These are phyloP conservation scores for Aspergillus coremiiformis DNA, from an alignment of 495 filamentous ascomycete genomes.

Conservation along the genomic window DNA sequence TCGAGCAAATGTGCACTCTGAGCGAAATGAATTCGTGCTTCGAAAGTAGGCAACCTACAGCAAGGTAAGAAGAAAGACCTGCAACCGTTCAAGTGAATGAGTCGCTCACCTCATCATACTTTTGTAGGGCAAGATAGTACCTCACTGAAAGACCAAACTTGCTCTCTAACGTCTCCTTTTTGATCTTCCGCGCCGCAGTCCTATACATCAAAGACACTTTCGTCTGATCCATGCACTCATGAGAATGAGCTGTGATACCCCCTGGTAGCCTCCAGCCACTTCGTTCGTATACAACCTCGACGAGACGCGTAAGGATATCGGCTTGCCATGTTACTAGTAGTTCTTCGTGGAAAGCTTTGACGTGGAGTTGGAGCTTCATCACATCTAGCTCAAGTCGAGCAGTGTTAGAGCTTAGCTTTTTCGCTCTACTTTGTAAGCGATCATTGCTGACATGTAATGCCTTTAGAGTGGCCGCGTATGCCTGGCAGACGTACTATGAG, in stretches of 20 bases:
- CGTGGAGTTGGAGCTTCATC: slow-evolving; percentile 22
- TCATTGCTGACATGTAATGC: slow-evolving; percentile 22
- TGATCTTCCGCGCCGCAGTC: slow-evolving; percentile 23
- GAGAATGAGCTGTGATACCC: slow-evolving; percentile 16
- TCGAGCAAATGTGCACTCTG: slow-evolving; percentile 28
- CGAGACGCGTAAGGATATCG: slow-evolving; percentile 32
- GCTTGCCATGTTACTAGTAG: slow-evolving; percentile 33
- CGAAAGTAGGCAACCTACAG: slow-evolving; percentile 28
- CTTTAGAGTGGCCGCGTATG: slow-evolving; percentile 11
- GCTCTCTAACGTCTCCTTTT: slow-evolving; percentile 13
- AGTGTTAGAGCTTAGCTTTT: slow-evolving; percentile 15
- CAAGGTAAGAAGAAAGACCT: background rate
- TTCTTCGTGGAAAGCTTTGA: slow-evolving; percentile 24
- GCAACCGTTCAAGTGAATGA: background rate
- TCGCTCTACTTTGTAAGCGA: slow-evolving; percentile 17
- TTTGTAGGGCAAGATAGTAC: slow-evolving; percentile 25
- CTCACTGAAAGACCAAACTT: slow-evolving; percentile 22
- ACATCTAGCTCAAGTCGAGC: slow-evolving; percentile 24
- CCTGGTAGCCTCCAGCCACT: slow-evolving; percentile 20
- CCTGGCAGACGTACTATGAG: slow-evolving; percentile 5
- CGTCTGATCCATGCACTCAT: slow-evolving; percentile 13
- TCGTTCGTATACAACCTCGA: slow-evolving; percentile 27
- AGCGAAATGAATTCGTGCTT: slow-evolving; percentile 26
- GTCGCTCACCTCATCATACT: slow-evolving; percentile 27
- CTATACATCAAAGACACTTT: slow-evolving; percentile 19